These are phyloP conservation scores for Neopestalotiopsis rosae DNA, from an alignment of 2,329 filamentous ascomycete species.

Conservation along the genomic window DNA sequence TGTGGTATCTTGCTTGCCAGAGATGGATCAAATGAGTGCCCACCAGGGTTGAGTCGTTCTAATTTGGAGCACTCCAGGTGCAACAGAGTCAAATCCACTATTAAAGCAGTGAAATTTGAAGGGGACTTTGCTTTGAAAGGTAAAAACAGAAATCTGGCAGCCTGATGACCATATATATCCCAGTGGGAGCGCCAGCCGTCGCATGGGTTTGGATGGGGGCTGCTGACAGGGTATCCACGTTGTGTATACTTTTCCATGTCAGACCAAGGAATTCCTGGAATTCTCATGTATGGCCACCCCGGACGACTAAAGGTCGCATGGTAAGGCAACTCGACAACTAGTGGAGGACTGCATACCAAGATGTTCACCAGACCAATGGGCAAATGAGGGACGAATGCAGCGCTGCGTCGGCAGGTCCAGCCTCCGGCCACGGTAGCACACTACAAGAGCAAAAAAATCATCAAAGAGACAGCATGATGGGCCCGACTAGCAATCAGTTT, in stretches of 20 bases:
- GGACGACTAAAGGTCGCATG: slow-evolving; percentile 23
- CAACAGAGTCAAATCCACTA: slow-evolving; percentile 23
- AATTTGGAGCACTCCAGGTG: slow-evolving; percentile 30
- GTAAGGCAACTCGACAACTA: slow-evolving; percentile 22
- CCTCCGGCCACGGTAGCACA: background rate
- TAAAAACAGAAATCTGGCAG: slow-evolving; percentile 11
- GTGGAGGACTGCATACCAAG: slow-evolving; percentile 23
- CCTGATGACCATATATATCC: slow-evolving; percentile 14
- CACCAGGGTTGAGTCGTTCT: slow-evolving; percentile 28
- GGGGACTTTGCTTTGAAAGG: slow-evolving; percentile 16
- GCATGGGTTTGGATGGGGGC: background rate
- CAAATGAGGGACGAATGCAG: slow-evolving; percentile 16
- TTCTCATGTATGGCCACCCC: slow-evolving; percentile 24
- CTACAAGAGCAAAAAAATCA: background rate
- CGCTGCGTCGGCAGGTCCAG: slow-evolving; percentile 19
- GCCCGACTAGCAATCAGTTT: background rate
- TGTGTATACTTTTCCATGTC: background rate
- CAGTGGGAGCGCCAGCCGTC: background rate
- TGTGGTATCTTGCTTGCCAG: slow-evolving; percentile 5
- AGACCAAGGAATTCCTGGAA: background rate
- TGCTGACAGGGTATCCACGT: slow-evolving; percentile 10
- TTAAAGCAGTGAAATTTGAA: slow-evolving; percentile 17
- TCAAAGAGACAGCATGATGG: background rate
- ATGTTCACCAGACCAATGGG: slow-evolving; percentile 23
- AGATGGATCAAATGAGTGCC: slow-evolving; percentile 28